phyloP scores from a whole-genome alignment of 169 alveolate species.

The Eimeria tenella region DNA sequence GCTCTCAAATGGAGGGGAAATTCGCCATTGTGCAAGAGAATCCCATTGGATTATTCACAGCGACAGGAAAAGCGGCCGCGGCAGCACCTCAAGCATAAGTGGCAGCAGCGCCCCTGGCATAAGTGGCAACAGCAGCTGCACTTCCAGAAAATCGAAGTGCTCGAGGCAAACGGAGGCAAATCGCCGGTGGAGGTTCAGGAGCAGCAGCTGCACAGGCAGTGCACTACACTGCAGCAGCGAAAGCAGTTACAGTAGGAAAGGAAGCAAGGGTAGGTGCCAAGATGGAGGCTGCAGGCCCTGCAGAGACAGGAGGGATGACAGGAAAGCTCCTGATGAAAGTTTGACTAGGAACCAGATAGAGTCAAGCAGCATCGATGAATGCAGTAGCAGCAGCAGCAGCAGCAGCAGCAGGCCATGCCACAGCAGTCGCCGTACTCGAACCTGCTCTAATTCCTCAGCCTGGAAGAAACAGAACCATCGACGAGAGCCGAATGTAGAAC shows the following conservation, averaged over 20 bases:
- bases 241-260: conserved; percentile 25
- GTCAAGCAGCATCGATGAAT: not conserved
- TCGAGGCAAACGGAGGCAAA: not conserved
- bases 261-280: not conserved
- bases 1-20: not conserved
- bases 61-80: not conserved
- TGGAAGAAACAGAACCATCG: not conserved
- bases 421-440: not conserved
- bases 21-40: not conserved
- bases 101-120: not conserved
- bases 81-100: too few species aligned
- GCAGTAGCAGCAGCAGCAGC: conserved; percentile 7
- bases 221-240: conserved; percentile 16
- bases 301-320: not conserved
- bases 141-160: not conserved
- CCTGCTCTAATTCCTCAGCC: not conserved
- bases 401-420: conserved; percentile 7
- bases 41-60: not conserved
- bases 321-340: not conserved
- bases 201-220: conserved; percentile 31
- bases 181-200: not conserved
- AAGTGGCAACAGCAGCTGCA: conserved; percentile 56
- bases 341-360: too few species aligned
- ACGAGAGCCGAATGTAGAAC: not conserved
- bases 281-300: not conserved